Percentiles rank a stretch among this genome's conserved stretches.
Evolutionary conservation across 306 rosid species (phyloP).

Genomic region (Cucurbita ficifolia): DNA sequence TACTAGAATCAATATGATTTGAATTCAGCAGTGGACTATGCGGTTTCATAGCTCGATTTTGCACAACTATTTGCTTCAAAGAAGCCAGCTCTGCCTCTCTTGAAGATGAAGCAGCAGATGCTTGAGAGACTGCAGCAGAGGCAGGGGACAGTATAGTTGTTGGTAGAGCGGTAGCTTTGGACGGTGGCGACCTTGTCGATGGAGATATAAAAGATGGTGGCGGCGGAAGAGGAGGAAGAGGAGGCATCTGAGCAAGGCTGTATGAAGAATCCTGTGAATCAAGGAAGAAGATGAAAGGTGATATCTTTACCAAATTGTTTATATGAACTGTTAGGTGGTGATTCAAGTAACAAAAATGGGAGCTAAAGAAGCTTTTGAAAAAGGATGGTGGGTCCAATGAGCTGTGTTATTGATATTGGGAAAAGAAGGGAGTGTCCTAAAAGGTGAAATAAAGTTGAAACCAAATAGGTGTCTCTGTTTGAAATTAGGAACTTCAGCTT

Average conservation of each 20-base stretch:
- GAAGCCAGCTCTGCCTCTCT: conserved; percentile 23
- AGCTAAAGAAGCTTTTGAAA: conserved; percentile 39
- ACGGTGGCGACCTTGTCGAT: not conserved
- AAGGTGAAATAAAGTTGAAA: conserved; percentile 29
- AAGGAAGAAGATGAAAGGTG: conserved; percentile 10
- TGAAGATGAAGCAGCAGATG: conserved; percentile 8
- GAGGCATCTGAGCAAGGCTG: conserved; percentile 21
- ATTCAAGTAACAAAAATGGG: conserved; percentile 16
- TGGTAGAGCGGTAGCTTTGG: conserved; percentile 1
- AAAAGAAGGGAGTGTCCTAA: conserved; percentile 14
- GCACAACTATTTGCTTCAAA: conserved; percentile 19
- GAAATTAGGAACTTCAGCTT: conserved; percentile 34
- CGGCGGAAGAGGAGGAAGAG: conserved; percentile 7
- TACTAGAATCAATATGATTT: conserved; percentile 9
- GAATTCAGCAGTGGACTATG: conserved; percentile 9
- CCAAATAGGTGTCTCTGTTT: conserved; percentile 20
- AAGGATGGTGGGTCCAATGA: conserved; percentile 31
- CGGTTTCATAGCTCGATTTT: conserved; percentile 20
- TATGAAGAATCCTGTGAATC: conserved; percentile 2
- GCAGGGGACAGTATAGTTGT: not conserved
- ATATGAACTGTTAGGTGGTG: conserved; percentile 13
- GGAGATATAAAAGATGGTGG: conserved; percentile 12
- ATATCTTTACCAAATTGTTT: not conserved
- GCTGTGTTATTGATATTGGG: conserved; percentile 24
- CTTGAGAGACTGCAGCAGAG: not conserved